Evolutionary conservation across 2,329 filamentous ascomycete genomes (phyloP).

Genomic region (Cadophora sp.): DNA sequence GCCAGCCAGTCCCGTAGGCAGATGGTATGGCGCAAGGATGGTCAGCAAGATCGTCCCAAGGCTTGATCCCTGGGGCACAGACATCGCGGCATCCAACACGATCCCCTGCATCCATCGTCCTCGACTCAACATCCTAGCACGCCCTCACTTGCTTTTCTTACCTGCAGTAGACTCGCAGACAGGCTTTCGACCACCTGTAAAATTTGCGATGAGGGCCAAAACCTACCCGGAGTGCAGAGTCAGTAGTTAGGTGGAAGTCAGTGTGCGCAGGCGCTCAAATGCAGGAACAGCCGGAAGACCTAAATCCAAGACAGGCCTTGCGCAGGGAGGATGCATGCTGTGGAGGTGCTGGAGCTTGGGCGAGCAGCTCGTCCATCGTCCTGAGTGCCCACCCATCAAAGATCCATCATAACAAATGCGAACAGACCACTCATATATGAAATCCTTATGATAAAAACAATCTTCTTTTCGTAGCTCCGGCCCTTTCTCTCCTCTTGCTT

Average conservation of each 20-base stretch:
- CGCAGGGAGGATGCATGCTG: conserved; percentile 14
- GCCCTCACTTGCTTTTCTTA: background rate
- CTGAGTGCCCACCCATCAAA: background rate
- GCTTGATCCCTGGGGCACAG: conserved; percentile 36
- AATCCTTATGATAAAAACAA: conserved; percentile 21
- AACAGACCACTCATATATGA: conserved; percentile 25
- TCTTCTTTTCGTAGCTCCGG: background rate
- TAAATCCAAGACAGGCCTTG: background rate
- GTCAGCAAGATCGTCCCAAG: conserved; percentile 30
- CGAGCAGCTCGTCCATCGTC: background rate
- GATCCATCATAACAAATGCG: conserved; percentile 27
- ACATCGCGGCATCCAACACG: background rate
- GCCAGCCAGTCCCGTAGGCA: too few relatives aligned
- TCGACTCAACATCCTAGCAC: background rate
- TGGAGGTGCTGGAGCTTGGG: conserved; percentile 7
- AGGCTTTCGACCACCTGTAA: background rate
- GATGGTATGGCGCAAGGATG: conserved; percentile 32
- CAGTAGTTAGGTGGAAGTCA: background rate
- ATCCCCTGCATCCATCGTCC: background rate
- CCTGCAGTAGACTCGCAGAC: background rate
- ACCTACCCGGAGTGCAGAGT: background rate
- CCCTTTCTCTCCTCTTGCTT: background rate
- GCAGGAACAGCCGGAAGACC: background rate
- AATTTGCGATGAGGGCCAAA: background rate
- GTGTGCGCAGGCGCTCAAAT: background rate